A percentile compares a stretch with the other conserved stretches of the same genome.
Evolutionary conservation across 257 asterid species (phyloP).

Genomic region (Anisodus tanguticus): DNA sequence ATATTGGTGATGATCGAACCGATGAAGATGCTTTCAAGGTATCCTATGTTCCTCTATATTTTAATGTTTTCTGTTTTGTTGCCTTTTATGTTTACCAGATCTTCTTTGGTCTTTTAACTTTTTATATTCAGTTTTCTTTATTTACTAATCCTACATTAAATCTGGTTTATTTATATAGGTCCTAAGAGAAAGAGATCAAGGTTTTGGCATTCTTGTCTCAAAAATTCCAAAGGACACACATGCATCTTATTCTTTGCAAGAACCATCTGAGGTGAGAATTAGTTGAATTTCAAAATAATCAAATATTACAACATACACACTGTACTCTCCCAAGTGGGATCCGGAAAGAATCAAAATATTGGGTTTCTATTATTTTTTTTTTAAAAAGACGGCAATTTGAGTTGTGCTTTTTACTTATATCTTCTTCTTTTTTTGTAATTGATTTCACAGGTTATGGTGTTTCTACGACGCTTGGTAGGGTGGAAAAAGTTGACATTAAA

Average conservation of each 20-base stretch:
- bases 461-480: slow-evolving; percentile 68
- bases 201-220: slow-evolving; percentile 92
- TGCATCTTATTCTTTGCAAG: slow-evolving; percentile 85
- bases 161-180: slow-evolving; percentile 47
- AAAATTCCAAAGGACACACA: slow-evolving; percentile 77
- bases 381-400: not conserved
- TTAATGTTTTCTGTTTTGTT: slow-evolving; percentile 16
- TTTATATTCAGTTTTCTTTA: not conserved
- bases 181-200: slow-evolving; percentile 76
- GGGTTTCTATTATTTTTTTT: not conserved
- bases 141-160: not conserved
- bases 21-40: slow-evolving; percentile 97
- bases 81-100: not conserved
- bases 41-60: slow-evolving; percentile 34
- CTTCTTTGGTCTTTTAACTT: not conserved
- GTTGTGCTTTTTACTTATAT: not conserved
- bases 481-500: slow-evolving; percentile 58
- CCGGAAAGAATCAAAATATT: too few species aligned
- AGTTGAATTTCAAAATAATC: not conserved
- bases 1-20: slow-evolving; percentile 87
- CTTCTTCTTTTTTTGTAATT: not conserved
- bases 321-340: too few species aligned
- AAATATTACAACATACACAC: not conserved
- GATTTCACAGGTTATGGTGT: slow-evolving; percentile 66
- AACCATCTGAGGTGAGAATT: slow-evolving; percentile 75